phyloP scores from a whole-genome alignment of 257 asterid genomes.

The Ehretia macrophylla region DNA sequence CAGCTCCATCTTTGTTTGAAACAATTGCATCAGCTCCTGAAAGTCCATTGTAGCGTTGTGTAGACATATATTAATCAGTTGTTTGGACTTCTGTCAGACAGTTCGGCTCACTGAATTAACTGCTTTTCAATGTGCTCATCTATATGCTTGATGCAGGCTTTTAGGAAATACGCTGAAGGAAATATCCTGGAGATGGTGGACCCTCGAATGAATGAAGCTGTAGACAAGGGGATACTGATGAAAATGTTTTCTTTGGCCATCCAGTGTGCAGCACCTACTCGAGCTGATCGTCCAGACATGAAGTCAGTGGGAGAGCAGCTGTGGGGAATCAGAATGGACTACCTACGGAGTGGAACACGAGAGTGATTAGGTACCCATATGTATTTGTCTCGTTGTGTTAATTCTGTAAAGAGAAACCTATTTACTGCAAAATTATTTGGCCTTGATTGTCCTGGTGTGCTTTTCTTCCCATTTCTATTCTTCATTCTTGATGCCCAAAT shows the following conservation, averaged over 20 bases:
- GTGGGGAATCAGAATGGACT: conserved; percentile 90
- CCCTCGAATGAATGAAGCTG: conserved; percentile 52
- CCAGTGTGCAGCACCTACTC: conserved; percentile 86
- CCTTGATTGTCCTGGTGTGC: background rate
- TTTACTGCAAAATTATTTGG: background rate
- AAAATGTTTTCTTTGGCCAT: conserved; percentile 77
- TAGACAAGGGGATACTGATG: conserved; percentile 47
- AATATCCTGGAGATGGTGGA: conserved; percentile 58
- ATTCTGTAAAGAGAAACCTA: conserved; percentile 13
- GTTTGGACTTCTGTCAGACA: background rate
- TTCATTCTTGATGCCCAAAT: too few relatives aligned
- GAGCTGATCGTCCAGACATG: conserved; percentile 91
- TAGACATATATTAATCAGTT: background rate
- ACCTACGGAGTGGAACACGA: conserved; percentile 49
- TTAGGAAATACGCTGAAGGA: conserved; percentile 55
- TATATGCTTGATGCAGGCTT: conserved; percentile 54
- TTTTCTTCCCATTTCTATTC: background rate
- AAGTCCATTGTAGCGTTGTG: background rate
- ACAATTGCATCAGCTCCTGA: too few relatives aligned
- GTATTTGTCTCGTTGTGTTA: background rate
- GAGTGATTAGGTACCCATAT: conserved; percentile 7
- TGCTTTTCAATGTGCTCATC: background rate
- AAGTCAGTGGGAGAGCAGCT: conserved; percentile 69
- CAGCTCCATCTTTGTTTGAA: too few relatives aligned
- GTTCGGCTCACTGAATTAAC: background rate